Conservation (phyloP, 345 rosid genomes). For the Carallia brachiata region DNA sequence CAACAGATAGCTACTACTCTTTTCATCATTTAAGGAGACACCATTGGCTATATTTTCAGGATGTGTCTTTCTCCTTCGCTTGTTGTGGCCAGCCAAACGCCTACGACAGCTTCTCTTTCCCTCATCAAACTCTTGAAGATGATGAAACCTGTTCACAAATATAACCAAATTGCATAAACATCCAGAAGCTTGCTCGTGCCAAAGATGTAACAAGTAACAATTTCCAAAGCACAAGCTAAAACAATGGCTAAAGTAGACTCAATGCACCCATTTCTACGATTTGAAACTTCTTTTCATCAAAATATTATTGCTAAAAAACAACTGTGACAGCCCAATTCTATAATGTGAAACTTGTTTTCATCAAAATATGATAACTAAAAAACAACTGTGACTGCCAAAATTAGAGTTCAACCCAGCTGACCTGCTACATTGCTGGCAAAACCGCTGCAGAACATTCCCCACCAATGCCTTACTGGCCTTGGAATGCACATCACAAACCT, state of each 20-base stretch:
- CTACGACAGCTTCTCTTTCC: conserved; percentile 98
- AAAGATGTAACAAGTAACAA: too few species aligned
- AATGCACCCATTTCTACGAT: background rate
- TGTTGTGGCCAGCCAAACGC: conserved; percentile 98
- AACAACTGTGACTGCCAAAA: background rate
- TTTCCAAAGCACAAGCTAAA: too few species aligned
- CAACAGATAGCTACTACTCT: conserved; percentile 69
- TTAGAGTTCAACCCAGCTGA: conserved; percentile 6
- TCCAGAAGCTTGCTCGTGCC: background rate
- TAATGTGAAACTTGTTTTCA: background rate
- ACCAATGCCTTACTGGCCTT: conserved; percentile 27
- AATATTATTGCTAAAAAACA: background rate
- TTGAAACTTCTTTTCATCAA: background rate
- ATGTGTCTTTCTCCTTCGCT: conserved; percentile 94
- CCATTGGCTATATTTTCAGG: conserved; percentile 58
- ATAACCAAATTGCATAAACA: conserved; percentile 35
- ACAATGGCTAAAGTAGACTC: too few species aligned
- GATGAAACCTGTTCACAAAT: conserved; percentile 69
- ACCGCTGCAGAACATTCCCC: conserved; percentile 25
- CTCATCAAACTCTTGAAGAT: conserved; percentile 95
- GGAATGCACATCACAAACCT: conserved; percentile 31
- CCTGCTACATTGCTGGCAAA: conserved; percentile 41
- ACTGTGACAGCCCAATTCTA: background rate
- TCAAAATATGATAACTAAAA: background rate
- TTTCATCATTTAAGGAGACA: conserved; percentile 62